Conservation (phyloP, 2,329 filamentous ascomycete species). For the Colletotrichum echinochloae region DNA sequence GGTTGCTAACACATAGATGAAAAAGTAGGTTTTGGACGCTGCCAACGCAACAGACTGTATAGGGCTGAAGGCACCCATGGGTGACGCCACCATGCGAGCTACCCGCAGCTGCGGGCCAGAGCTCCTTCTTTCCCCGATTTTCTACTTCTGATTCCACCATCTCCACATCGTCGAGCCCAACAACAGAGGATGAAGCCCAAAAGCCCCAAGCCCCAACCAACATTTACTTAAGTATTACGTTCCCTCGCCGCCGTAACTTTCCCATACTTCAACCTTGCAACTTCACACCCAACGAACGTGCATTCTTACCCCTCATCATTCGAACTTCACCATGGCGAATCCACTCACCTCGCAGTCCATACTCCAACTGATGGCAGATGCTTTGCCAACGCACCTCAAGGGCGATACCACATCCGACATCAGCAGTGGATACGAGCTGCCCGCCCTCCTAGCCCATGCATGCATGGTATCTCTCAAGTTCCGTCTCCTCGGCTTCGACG, state of each 20-base stretch:
- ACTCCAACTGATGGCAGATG: slow-evolving; percentile 68
- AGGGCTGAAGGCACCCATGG: slow-evolving; percentile 42
- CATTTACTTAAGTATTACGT: not conserved
- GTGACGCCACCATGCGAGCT: slow-evolving; percentile 34
- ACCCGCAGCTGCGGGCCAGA: slow-evolving; percentile 12
- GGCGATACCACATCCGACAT: slow-evolving; percentile 71
- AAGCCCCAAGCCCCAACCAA: not conserved
- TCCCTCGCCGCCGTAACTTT: not conserved
- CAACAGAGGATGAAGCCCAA: slow-evolving; percentile 4
- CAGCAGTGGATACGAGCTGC: slow-evolving; percentile 80
- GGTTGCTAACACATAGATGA: no score
- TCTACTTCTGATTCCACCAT: not conserved
- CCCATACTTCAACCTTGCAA: not conserved
- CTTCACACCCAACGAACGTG: slow-evolving; percentile 10
- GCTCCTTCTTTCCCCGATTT: slow-evolving; percentile 3
- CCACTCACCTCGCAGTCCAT: slow-evolving; percentile 60
- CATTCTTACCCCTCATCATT: not conserved
- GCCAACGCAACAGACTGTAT: no score
- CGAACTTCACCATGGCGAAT: slow-evolving; percentile 43
- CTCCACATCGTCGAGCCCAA: slow-evolving; percentile 5
- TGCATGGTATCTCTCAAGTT: slow-evolving; percentile 86
- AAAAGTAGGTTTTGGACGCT: no score
- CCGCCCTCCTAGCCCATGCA: slow-evolving; percentile 86
- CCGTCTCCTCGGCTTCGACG: slow-evolving; percentile 82
- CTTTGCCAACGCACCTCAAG: slow-evolving; percentile 65